Conservation (phyloP, 1,284 basidiomycete genomes). For the Thecaphora frezii region DNA sequence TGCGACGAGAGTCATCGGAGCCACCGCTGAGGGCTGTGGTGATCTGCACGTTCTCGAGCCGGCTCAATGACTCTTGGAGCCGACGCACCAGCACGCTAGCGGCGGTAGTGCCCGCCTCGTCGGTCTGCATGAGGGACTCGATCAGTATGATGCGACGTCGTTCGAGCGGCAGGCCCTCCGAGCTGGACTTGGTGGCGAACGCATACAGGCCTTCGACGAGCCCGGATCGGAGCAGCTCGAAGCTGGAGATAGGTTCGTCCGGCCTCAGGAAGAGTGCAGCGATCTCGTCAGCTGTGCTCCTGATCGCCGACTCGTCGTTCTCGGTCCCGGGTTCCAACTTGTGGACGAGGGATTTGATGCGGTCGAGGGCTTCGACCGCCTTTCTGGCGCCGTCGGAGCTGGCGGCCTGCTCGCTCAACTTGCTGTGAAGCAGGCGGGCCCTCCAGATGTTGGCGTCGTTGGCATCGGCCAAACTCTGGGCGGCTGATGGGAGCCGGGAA, state of each 20-base stretch:
- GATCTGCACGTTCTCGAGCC: constrained; percentile 51
- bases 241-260: constrained; percentile 79
- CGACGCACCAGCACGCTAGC: constrained; percentile 39
- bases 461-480: constrained; percentile 26
- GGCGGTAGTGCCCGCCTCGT: constrained; percentile 15
- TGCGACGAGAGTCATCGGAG: constrained; percentile 36
- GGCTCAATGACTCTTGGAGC: constrained; percentile 53
- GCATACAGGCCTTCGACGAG: constrained; percentile 82
- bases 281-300: constrained; percentile 69
- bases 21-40: constrained; percentile 37
- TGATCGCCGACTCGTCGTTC: constrained; percentile 10
- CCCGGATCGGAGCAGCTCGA: constrained; percentile 90
- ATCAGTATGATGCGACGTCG: constrained; percentile 37
- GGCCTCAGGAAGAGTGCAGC: constrained; percentile 76
- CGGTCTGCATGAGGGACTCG: constrained; percentile 28
- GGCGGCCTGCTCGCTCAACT: constrained; percentile 30
- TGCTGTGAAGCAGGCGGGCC: constrained; percentile 44
- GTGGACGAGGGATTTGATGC: constrained; percentile 40
- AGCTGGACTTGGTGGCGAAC: constrained; percentile 69
- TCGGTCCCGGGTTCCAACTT: constrained; percentile 61
- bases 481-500: constrained; percentile 10
- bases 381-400: constrained; percentile 38
- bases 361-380: constrained; percentile 43
- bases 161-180: constrained; percentile 17
- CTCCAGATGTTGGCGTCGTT: constrained; percentile 52